A percentile compares a stretch with the other conserved stretches of the same genome.
These are phyloP conservation scores for Cenchrus fungigraminus DNA, from an alignment of 176 grass and related monocot genomes.

Conservation along the genomic window DNA sequence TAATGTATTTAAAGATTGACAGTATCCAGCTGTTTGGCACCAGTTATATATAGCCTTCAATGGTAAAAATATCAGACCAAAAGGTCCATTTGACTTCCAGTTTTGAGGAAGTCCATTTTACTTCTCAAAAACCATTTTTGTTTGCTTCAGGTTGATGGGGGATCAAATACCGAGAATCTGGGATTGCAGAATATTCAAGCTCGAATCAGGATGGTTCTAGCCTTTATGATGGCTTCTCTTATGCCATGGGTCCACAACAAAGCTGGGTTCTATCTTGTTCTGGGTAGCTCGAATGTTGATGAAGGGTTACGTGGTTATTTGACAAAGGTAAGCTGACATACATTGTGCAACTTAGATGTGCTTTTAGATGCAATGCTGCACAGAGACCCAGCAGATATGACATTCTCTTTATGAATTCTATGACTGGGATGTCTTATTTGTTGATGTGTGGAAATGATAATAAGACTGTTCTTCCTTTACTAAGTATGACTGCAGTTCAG, in stretches of 20 bases:
- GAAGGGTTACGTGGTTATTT: conserved; percentile 98
- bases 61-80: background rate
- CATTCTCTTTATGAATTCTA: conserved; percentile 9
- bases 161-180: conserved; percentile 86
- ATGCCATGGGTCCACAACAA: conserved; percentile 97
- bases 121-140: background rate
- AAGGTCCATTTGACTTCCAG: background rate
- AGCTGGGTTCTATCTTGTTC: conserved; percentile 98
- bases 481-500: conserved; percentile 98
- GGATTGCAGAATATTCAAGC: conserved; percentile 99
- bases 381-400: background rate
- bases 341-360: background rate
- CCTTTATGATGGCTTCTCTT: conserved; percentile 97
- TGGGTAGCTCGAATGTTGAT: conserved; percentile 96
- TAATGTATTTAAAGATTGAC: background rate
- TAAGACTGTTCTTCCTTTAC: conserved; percentile 20
- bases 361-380: background rate
- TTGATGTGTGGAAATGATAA: conserved; percentile 15
- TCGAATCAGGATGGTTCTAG: conserved; percentile 94
- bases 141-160: conserved; percentile 72
- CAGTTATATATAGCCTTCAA: background rate
- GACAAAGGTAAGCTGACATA: conserved; percentile 73
- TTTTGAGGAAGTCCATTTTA: background rate
- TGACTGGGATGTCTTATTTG: background rate
- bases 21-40: background rate